phyloP scores from a whole-genome alignment of 75 land plant species.

The Adiantum capillusveneris region DNA sequence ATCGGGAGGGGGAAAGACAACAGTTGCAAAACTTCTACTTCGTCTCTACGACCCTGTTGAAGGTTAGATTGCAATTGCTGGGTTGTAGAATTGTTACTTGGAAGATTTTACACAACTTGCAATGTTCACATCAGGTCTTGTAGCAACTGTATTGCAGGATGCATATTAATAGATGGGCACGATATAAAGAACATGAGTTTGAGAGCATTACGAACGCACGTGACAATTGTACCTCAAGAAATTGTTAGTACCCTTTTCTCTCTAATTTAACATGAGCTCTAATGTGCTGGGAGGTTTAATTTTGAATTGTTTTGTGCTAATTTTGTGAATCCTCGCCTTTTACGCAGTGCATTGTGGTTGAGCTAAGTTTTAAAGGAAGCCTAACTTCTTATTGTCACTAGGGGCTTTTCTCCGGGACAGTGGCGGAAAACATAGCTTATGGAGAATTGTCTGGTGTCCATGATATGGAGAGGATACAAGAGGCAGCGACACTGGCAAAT shows the following conservation, averaged over 20 bases:
- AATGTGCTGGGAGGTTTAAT: too few relatives aligned
- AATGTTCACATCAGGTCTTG: background rate
- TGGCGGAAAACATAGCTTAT: conserved; percentile 94
- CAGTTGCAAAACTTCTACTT: conserved; percentile 76
- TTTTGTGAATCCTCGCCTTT: too few relatives aligned
- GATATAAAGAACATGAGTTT: conserved; percentile 47
- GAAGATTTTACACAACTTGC: too few relatives aligned
- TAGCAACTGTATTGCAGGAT: conserved; percentile 33
- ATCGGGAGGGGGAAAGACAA: conserved; percentile 95
- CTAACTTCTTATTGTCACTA: conserved; percentile 21
- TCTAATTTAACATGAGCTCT: too few relatives aligned
- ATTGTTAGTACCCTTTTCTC: conserved; percentile 47
- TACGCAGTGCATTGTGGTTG: too few relatives aligned
- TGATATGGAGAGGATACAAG: conserved; percentile 61
- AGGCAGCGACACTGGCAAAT: conserved; percentile 74
- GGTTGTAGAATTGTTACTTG: too few relatives aligned
- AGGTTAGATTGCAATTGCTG: conserved; percentile 37
- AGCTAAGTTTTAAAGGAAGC: too few relatives aligned
- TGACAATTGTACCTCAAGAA: conserved; percentile 85
- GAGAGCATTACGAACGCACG: conserved; percentile 55
- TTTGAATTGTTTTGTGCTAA: too few relatives aligned
- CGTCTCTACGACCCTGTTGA: conserved; percentile 78
- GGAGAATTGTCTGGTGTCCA: conserved; percentile 45
- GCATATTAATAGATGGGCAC: conserved; percentile 58
- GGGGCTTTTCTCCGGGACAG: conserved; percentile 85